phyloP scores from a whole-genome alignment of 257 asterid species.

The Nicotiana sylvestris region DNA sequence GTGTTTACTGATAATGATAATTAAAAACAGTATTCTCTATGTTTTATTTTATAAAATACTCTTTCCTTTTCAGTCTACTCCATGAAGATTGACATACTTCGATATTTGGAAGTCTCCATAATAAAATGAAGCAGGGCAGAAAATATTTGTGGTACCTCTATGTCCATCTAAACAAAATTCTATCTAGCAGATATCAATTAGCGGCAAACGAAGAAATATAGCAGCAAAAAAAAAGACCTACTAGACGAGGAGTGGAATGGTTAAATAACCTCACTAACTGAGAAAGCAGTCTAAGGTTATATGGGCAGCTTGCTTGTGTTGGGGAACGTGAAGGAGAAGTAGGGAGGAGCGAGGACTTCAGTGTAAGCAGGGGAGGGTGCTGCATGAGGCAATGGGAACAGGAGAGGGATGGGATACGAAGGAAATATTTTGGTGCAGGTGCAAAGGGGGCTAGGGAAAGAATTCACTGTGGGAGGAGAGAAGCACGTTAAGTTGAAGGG shows the following conservation, averaged over 20 bases:
- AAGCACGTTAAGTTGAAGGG: background rate
- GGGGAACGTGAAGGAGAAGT: conserved; percentile 2
- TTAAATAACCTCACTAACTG: background rate
- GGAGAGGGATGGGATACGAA: background rate
- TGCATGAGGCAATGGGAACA: background rate
- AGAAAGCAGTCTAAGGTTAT: background rate
- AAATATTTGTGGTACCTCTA: background rate
- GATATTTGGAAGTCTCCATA: background rate
- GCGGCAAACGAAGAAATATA: background rate
- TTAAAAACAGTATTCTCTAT: background rate
- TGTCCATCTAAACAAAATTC: background rate
- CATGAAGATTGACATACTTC: background rate
- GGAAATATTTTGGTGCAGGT: background rate
- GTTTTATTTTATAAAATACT: background rate
- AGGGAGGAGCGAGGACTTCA: background rate
- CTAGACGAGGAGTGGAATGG: background rate
- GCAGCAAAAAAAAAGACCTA: background rate
- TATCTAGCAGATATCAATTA: background rate
- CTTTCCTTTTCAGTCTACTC: background rate
- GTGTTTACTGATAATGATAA: background rate
- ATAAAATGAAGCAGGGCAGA: background rate
- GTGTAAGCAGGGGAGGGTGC: background rate
- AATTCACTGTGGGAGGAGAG: background rate
- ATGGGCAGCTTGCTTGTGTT: background rate
- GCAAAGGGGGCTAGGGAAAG: background rate